These are phyloP conservation scores for Borovskyia barvae DNA, from an alignment of 208 protist genomes.

Conservation along the genomic window DNA sequence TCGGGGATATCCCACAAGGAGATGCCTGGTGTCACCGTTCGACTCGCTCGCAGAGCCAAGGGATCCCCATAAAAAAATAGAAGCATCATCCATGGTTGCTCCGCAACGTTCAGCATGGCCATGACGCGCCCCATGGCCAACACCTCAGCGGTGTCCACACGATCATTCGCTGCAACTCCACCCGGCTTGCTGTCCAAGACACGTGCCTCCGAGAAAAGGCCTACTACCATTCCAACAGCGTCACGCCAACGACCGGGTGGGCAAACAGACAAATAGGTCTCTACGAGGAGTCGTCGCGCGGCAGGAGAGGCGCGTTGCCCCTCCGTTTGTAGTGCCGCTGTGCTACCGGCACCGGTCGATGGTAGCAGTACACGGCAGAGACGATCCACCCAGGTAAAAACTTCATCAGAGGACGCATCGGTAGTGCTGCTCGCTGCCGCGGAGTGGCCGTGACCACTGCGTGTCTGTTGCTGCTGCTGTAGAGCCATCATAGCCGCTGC, in stretches of 20 bases:
- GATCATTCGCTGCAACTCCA: background rate
- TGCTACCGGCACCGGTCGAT: background rate
- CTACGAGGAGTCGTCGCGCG: constrained; percentile 21
- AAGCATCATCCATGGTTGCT: constrained; percentile 21
- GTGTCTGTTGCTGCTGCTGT: too few relatives aligned
- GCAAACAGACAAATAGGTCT: constrained; percentile 30
- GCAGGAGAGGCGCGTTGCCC: background rate
- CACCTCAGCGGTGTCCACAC: background rate
- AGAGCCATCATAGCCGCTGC: background rate
- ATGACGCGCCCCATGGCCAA: constrained; percentile 18
- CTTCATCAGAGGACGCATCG: background rate
- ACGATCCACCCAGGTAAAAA: constrained; percentile 21
- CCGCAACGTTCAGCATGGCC: constrained; percentile 12
- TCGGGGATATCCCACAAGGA: background rate
- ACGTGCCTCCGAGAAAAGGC: background rate
- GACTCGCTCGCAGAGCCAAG: background rate
- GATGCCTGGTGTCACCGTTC: background rate
- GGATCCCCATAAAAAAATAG: constrained; percentile 29
- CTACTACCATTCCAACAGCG: constrained; percentile 19
- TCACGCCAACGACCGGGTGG: constrained; percentile 31
- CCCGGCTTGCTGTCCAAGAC: background rate
- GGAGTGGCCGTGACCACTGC: too few relatives aligned
- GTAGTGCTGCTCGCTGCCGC: background rate
- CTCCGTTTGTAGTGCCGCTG: background rate
- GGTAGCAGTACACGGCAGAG: constrained; percentile 6